These are phyloP conservation scores for Penicillium sp. DNA, from an alignment of 2,329 filamentous ascomycete genomes.

Conservation along the genomic window DNA sequence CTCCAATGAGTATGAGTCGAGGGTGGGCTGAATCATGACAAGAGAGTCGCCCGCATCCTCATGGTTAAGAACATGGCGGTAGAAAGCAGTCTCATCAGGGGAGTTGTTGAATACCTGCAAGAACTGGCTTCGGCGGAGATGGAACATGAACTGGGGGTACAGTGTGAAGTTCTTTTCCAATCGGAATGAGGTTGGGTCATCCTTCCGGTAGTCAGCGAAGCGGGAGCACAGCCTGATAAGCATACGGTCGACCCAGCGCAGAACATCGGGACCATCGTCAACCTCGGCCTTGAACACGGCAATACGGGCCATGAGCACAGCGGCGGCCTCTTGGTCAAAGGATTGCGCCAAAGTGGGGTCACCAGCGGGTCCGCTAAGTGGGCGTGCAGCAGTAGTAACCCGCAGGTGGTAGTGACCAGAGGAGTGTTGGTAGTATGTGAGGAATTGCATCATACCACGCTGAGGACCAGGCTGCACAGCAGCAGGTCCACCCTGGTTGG, in stretches of 20 bases:
- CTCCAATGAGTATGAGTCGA: slow-evolving; percentile 96
- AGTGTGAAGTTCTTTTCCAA: slow-evolving; percentile 98
- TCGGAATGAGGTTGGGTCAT: slow-evolving; percentile 95
- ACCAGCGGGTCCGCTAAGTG: slow-evolving; percentile 88
- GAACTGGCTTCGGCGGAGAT: slow-evolving; percentile 94
- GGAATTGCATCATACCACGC: slow-evolving; percentile 95
- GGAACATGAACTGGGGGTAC: slow-evolving; percentile 99
- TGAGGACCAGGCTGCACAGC: slow-evolving; percentile 84
- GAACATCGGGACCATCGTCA: slow-evolving; percentile 95
- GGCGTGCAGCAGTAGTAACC: slow-evolving; percentile 89
- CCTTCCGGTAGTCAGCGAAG: slow-evolving; percentile 97
- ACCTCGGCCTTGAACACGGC: slow-evolving; percentile 99
- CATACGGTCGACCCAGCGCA: slow-evolving; percentile 98
- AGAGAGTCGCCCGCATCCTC: slow-evolving; percentile 96
- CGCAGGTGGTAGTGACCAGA: slow-evolving; percentile 94
- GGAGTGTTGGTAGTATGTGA: slow-evolving; percentile 98
- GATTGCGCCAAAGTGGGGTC: slow-evolving; percentile 95
- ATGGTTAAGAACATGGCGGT: slow-evolving; percentile 93
- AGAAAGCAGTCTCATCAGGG: slow-evolving; percentile 98
- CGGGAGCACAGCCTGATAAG: slow-evolving; percentile 93
- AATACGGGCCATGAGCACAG: slow-evolving; percentile 98
- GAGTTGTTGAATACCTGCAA: slow-evolving; percentile 99
- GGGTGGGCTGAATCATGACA: slow-evolving; percentile 97
- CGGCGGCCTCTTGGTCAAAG: slow-evolving; percentile 96
- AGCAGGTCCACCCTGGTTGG: slow-evolving; percentile 83